These are phyloP conservation scores for Nasturtium officinale DNA, from an alignment of 345 rosid species.

Conservation along the genomic window DNA sequence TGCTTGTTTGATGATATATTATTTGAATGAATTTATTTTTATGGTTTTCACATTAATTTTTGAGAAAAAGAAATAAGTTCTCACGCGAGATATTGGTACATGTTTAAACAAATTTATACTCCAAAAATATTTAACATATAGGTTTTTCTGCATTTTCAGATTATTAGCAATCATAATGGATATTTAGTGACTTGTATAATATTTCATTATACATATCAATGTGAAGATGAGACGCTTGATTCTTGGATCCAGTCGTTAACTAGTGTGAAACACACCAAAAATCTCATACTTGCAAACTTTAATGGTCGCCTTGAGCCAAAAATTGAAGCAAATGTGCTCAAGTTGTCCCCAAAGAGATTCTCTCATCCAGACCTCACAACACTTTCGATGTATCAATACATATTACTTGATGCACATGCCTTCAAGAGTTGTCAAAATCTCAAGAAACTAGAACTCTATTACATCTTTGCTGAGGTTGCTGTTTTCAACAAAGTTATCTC, in stretches of 20 bases:
- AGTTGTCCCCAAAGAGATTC: too few species aligned
- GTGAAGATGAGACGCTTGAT: not conserved
- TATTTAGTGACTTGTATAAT: not conserved
- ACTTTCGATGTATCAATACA: too few species aligned
- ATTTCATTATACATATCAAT: not conserved
- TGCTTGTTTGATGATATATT: too few species aligned
- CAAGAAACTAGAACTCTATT: too few species aligned
- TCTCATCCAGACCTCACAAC: constrained; percentile 6
- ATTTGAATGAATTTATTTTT: too few species aligned
- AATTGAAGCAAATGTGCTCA: not conserved
- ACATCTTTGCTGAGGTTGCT: too few species aligned
- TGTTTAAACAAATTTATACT: too few species aligned
- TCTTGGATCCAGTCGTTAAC: constrained; percentile 4
- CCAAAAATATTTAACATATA: too few species aligned
- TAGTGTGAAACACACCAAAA: not conserved
- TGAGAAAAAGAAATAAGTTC: too few species aligned
- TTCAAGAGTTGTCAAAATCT: constrained; percentile 3
- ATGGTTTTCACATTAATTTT: too few species aligned
- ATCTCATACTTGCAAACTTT: not conserved
- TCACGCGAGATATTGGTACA: too few species aligned
- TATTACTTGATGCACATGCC: too few species aligned
- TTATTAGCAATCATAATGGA: not conserved
- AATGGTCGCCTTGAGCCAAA: not conserved
- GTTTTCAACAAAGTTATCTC: constrained; percentile 2
- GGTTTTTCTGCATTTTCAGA: not conserved